Base-by-base conservation (phyloP, 768 basidiomycete species). In the Lepiota brunneoincarnata region DNA sequence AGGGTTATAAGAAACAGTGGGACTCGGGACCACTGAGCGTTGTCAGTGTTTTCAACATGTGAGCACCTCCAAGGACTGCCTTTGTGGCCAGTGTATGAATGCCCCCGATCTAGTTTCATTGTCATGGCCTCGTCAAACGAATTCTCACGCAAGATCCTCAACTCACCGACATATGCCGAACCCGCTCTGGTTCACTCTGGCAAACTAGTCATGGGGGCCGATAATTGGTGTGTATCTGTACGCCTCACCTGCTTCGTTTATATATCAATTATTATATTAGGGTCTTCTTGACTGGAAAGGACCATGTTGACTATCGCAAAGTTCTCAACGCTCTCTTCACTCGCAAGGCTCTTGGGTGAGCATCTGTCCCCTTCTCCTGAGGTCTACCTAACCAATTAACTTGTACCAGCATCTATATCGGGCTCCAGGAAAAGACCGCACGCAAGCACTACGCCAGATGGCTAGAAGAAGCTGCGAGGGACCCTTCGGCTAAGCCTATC, bases 31-130 rank as follows among this genome's bases (percentile, higher is more conserved):
- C 86, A 12, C 79, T 99, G 31, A 89, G 88, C 59, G 93, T 87
- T 9, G 74, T 96, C 54, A 94, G 91, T 67, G 97, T 99, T 3
- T 99, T 99, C 76, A 96, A 99, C 73, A 98, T 99, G 97, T 92
- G 58, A 61, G 87, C 72, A 31, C 34, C 37, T 14, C 37, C 47
- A 35, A 50, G 38, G 31, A 37, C 31, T 36, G 23, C 18, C 36
- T 23, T 36, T 31, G 12, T 34, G 41, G 14, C n/a, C 35, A 34
- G 49, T 6, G 7, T 34, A 20, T 46, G 41, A 63, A 51, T 59
- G 42, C 36, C 45, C 12, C 18, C 21, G 31, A 26, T 21, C 39
- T 66, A 99, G 97, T 62, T 98, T 98, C 71, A 98, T 99, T 65
- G 97, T 99, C 64, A 95, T 98, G 84, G 93, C 94, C 20, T 91